These are phyloP conservation scores for Atkinsonella texensis DNA, from an alignment of 2,329 filamentous ascomycete species.

Conservation along the genomic window DNA sequence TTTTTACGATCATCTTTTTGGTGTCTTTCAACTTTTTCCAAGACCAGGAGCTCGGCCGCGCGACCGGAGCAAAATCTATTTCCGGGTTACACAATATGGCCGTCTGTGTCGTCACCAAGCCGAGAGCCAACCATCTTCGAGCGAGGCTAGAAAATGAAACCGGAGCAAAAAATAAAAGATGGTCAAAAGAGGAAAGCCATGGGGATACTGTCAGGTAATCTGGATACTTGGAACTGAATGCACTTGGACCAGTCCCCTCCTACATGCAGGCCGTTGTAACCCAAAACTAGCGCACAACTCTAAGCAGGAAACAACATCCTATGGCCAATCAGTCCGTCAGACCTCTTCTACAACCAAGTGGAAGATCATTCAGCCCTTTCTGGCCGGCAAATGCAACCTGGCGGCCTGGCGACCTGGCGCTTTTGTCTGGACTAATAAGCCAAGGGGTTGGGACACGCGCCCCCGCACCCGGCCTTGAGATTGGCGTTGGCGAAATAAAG, in stretches of 20 bases:
- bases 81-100: background rate
- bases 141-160: too few species aligned
- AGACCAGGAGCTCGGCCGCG: background rate
- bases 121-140: too few species aligned
- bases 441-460: background rate
- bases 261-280: too few species aligned
- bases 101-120: too few species aligned
- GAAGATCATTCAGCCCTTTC: background rate
- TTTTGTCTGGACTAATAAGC: background rate
- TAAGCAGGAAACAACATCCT: background rate
- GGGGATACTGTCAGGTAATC: too few species aligned
- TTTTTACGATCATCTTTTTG: background rate
- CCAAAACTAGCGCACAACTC: background rate
- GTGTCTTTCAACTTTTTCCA: background rate
- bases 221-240: too few species aligned
- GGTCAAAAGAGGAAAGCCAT: too few species aligned
- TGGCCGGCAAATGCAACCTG: background rate
- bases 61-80: background rate
- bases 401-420: too few species aligned
- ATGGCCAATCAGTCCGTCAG: background rate
- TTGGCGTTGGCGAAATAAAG: background rate
- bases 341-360: too few species aligned
- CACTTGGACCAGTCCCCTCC: too few species aligned
- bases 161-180: too few species aligned
- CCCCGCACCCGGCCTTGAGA: background rate